These are phyloP conservation scores for Davidsoniella australis DNA, from an alignment of 2,329 filamentous ascomycete genomes.

Conservation along the genomic window DNA sequence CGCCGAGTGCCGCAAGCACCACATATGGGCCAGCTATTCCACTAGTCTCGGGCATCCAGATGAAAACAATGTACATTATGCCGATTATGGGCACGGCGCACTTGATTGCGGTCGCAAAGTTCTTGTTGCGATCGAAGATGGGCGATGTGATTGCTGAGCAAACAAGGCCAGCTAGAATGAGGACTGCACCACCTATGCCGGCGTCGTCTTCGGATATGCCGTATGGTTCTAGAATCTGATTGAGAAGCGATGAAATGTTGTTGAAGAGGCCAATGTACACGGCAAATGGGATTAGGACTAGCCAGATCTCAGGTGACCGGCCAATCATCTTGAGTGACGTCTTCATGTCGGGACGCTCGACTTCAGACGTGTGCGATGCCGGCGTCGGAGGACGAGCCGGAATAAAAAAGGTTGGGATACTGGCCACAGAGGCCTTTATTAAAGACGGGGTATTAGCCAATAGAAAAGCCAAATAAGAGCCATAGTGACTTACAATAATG, in stretches of 20 bases:
- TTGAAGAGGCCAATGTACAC: slow-evolving; percentile 91
- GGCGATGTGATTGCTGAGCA: slow-evolving; percentile 60
- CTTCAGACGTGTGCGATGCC: slow-evolving; percentile 47
- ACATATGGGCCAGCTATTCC: slow-evolving; percentile 52
- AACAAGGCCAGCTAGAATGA: slow-evolving; percentile 78
- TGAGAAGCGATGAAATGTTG: slow-evolving; percentile 69
- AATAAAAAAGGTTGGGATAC: slow-evolving; percentile 66
- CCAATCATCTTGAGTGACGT: slow-evolving; percentile 35
- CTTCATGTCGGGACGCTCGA: slow-evolving; percentile 35
- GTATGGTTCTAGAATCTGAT: slow-evolving; percentile 79
- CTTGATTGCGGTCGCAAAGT: slow-evolving; percentile 58
- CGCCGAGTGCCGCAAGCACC: slow-evolving; percentile 60
- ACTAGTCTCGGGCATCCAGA: slow-evolving; percentile 53
- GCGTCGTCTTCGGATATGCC: slow-evolving; percentile 69
- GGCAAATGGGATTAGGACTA: slow-evolving; percentile 64
- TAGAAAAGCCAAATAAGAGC: background rate
- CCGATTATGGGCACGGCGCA: slow-evolving; percentile 58
- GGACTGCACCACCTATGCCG: slow-evolving; percentile 73
- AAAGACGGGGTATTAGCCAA: background rate
- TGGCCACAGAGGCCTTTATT: slow-evolving; percentile 45
- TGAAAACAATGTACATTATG: slow-evolving; percentile 55
- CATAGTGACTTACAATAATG: slow-evolving; percentile 48
- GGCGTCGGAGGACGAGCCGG: slow-evolving; percentile 63
- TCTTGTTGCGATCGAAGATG: slow-evolving; percentile 70
- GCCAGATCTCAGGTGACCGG: slow-evolving; percentile 55